phyloP scores from a whole-genome alignment of 2,329 filamentous ascomycete species.

The Chrysosporium keratinophilum region DNA sequence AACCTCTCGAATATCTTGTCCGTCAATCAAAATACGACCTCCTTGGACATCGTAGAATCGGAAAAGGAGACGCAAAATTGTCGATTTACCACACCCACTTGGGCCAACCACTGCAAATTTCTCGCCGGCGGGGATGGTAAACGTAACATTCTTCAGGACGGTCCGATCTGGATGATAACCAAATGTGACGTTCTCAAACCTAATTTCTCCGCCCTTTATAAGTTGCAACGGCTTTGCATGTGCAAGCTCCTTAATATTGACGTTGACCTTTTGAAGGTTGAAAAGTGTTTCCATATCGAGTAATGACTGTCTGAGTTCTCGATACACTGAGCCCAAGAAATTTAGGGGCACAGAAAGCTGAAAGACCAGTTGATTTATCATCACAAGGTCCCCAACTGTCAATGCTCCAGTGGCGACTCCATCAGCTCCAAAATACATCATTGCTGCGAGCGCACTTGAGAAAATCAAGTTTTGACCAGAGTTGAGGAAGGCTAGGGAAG shows the following conservation, averaged over 20 bases:
- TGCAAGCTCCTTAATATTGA: slow-evolving; percentile 67
- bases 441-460: slow-evolving; percentile 79
- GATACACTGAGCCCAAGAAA: slow-evolving; percentile 95
- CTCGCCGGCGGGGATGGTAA: slow-evolving; percentile 89
- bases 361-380: slow-evolving; percentile 98
- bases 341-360: slow-evolving; percentile 94
- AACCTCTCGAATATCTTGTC: slow-evolving; percentile 79
- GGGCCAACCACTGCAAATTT: slow-evolving; percentile 94
- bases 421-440: slow-evolving; percentile 95
- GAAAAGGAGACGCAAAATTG: slow-evolving; percentile 80
- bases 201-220: slow-evolving; percentile 72
- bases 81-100: slow-evolving; percentile 92
- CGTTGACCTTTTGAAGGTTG: slow-evolving; percentile 92
- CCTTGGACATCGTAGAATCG: slow-evolving; percentile 83
- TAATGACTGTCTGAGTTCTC: slow-evolving; percentile 85
- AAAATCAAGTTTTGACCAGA: slow-evolving; percentile 96
- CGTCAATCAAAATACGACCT: slow-evolving; percentile 82
- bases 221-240: slow-evolving; percentile 64
- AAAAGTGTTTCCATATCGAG: slow-evolving; percentile 98
- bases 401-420: slow-evolving; percentile 72
- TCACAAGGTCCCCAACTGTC: slow-evolving; percentile 91
- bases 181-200: slow-evolving; percentile 89
- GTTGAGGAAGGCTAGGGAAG: slow-evolving; percentile 85
- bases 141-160: slow-evolving; percentile 70
- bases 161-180: slow-evolving; percentile 79